Evolutionary conservation across 1,284 basidiomycete genomes (phyloP).

Genomic region (Golubevia sp.): DNA sequence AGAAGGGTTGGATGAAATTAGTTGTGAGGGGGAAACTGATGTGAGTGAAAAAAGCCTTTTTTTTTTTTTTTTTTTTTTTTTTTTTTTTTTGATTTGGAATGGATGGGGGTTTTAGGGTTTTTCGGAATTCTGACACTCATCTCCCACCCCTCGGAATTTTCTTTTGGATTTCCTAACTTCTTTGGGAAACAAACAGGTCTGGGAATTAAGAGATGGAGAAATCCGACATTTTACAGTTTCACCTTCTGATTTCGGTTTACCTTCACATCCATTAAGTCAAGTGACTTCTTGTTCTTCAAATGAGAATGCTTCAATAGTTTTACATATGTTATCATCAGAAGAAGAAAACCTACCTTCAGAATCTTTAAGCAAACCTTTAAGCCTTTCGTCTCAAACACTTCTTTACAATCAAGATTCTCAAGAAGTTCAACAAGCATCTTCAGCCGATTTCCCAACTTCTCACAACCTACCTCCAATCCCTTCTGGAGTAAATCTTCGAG

Average conservation of each 20-base stretch:
- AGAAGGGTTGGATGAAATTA: constrained; percentile 92
- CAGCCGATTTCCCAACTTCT: no score
- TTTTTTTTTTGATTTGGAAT: constrained; percentile 1
- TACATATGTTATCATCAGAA: constrained; percentile 24
- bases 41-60: no score
- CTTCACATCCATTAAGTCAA: constrained; percentile 32
- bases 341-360: background rate
- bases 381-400: no score
- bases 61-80: no score
- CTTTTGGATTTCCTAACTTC: no score
- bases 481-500: constrained; percentile 24
- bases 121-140: background rate
- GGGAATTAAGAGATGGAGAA: constrained; percentile 39
- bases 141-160: no score
- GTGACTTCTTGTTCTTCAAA: constrained; percentile 32
- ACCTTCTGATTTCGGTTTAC: constrained; percentile 47
- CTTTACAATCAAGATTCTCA: no score
- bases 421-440: no score
- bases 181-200: no score
- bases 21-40: constrained; percentile 79
- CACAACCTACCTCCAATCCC: constrained; percentile 36
- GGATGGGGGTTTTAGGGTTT: background rate
- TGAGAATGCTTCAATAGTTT: constrained; percentile 50
- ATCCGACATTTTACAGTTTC: constrained; percentile 37
- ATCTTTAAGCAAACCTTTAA: constrained; percentile 5